Percentiles rank a stretch among this genome's conserved stretches.
Evolutionary conservation across 768 basidiomycete genomes (phyloP).

Genomic region (Boletus bicolor): DNA sequence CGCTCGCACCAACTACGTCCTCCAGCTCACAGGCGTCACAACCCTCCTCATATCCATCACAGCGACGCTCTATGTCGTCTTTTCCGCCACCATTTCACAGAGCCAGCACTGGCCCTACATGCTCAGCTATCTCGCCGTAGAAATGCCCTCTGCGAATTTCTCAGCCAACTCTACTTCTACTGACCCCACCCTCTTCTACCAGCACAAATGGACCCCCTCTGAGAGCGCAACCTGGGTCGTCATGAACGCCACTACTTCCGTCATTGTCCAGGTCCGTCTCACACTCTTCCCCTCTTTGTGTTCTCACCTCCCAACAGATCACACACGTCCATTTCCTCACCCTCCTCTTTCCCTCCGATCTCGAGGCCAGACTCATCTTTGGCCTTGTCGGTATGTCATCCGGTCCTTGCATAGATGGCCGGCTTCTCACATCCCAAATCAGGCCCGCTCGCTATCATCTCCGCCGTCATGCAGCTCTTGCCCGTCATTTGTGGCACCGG

Average conservation of each 20-base stretch:
- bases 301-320: conserved; percentile 47
- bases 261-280: conserved; percentile 73
- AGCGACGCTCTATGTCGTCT: conserved; percentile 74
- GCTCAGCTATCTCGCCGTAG: conserved; percentile 86
- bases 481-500: conserved; percentile 44
- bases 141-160: conserved; percentile 42
- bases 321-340: conserved; percentile 98
- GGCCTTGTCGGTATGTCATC: conserved; percentile 63
- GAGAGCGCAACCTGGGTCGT: conserved; percentile 78
- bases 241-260: conserved; percentile 83
- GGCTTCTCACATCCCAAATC: neutral
- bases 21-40: conserved; percentile 82
- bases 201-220: conserved; percentile 54
- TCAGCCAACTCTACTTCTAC: neutral
- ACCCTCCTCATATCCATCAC: conserved; percentile 75
- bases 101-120: conserved; percentile 91
- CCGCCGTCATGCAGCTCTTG: conserved; percentile 81
- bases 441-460: conserved; percentile 83
- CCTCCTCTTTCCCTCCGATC: conserved; percentile 84
- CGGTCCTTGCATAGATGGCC: accelerated
- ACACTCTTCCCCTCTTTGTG: neutral
- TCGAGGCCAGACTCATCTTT: conserved; percentile 86
- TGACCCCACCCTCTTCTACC: conserved; percentile 26
- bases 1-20: conserved; percentile 85
- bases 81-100: conserved; percentile 54